Evolutionary conservation across 2,329 filamentous ascomycete genomes (phyloP).

Genomic region (Aureobasidium sp.): DNA sequence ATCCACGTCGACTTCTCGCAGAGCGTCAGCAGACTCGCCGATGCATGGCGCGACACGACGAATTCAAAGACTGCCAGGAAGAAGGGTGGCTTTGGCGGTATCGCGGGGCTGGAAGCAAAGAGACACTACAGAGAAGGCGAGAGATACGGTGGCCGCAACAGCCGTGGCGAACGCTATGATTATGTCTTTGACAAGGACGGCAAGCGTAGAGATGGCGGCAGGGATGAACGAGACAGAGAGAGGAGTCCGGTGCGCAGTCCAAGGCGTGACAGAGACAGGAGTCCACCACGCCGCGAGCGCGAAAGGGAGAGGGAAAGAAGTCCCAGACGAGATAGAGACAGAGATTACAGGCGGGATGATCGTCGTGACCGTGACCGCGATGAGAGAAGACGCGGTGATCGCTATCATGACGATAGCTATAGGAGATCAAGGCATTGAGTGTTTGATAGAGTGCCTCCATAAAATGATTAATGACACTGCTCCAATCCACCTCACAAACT

Average conservation of each 20-base stretch:
- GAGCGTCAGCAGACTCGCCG: constrained; percentile 78
- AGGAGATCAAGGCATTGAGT: constrained; percentile 14
- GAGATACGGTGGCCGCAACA: constrained; percentile 32
- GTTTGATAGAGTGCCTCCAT: not conserved
- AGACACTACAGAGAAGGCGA: constrained; percentile 68
- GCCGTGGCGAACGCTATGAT: constrained; percentile 49
- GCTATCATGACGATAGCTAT: constrained; percentile 11
- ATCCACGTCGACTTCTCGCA: constrained; percentile 99
- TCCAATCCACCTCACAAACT: not conserved
- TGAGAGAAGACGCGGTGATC: not conserved
- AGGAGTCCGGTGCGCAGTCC: constrained; percentile 24
- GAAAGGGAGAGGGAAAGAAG: constrained; percentile 1
- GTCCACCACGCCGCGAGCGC: constrained; percentile 1
- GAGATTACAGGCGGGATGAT: constrained; percentile 10
- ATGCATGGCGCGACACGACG: constrained; percentile 79
- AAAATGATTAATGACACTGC: not conserved
- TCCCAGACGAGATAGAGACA: constrained; percentile 14
- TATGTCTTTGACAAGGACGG: constrained; percentile 73
- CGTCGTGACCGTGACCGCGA: not conserved
- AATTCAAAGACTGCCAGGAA: constrained; percentile 67
- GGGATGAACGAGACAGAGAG: constrained; percentile 16
- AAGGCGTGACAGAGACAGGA: constrained; percentile 17
- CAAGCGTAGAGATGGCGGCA: constrained; percentile 18
- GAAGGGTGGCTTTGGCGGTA: constrained; percentile 82
- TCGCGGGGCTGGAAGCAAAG: constrained; percentile 80